phyloP scores from a whole-genome alignment of 2,329 filamentous ascomycete species.

The Periconia sp. region DNA sequence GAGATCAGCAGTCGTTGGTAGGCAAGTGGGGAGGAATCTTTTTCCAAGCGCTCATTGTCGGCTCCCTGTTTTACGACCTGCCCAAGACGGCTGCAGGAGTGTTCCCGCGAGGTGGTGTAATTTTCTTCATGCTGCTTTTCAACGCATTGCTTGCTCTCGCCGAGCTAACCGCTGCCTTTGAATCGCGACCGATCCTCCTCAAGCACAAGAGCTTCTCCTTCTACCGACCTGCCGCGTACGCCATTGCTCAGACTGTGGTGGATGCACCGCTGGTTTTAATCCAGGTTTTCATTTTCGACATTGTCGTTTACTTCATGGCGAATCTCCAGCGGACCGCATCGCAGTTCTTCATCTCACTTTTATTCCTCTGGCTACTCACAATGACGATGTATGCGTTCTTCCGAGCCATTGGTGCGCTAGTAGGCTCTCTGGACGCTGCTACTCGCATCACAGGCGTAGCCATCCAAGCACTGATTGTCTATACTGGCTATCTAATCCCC shows the following conservation, averaged over 20 bases:
- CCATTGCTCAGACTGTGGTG: conserved; percentile 63
- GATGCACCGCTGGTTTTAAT: conserved; percentile 64
- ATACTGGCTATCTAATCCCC: conserved; percentile 49
- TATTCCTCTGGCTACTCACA: conserved; percentile 66
- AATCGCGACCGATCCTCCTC: conserved; percentile 67
- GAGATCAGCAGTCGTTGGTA: conserved; percentile 57
- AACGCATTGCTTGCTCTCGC: conserved; percentile 67
- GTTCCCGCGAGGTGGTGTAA: conserved; percentile 65
- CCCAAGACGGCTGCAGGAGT: conserved; percentile 60
- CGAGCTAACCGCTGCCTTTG: conserved; percentile 67
- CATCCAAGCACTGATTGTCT: conserved; percentile 48
- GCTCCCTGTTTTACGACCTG: conserved; percentile 60
- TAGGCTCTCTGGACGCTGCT: conserved; percentile 44
- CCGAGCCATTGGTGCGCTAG: conserved; percentile 43
- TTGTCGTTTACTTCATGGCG: conserved; percentile 69
- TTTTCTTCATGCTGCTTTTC: conserved; percentile 69
- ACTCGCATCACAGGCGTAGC: conserved; percentile 49
- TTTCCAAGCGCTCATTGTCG: conserved; percentile 49
- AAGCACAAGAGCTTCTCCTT: conserved; percentile 76
- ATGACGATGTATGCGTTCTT: conserved; percentile 54
- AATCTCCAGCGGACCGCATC: conserved; percentile 62
- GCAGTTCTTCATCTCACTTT: conserved; percentile 66
- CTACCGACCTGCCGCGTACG: conserved; percentile 67
- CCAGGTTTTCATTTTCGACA: conserved; percentile 64
- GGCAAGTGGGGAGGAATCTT: conserved; percentile 59